phyloP scores from a whole-genome alignment of 2,329 filamentous ascomycete genomes.

The Magnaporthales sp. region DNA sequence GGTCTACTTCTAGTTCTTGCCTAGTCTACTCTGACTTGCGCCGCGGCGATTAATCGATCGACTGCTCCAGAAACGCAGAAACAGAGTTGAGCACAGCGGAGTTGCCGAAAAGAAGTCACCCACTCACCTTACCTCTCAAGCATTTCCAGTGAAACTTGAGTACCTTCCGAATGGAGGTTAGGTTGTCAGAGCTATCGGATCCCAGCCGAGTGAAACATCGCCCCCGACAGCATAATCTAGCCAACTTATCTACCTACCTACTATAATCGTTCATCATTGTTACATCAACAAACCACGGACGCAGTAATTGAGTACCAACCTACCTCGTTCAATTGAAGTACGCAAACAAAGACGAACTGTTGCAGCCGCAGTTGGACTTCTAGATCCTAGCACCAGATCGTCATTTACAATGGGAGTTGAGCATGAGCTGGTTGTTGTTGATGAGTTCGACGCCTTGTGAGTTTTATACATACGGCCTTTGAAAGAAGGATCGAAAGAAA shows the following conservation, averaged over 20 bases:
- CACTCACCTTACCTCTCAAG: not conserved
- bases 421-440: conserved; percentile 34
- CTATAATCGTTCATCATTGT: not conserved
- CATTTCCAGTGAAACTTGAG: not conserved
- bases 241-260: not conserved
- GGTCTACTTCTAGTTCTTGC: not conserved
- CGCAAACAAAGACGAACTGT: not conserved
- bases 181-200: not conserved
- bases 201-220: not conserved
- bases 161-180: not conserved
- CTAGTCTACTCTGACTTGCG: not conserved
- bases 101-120: not conserved
- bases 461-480: conserved; percentile 11
- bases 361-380: not conserved
- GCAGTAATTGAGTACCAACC: not conserved
- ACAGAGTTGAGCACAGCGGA: not conserved
- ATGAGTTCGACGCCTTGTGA: conserved; percentile 49
- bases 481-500: too few relatives aligned
- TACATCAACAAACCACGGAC: not conserved
- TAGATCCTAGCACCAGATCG: not conserved
- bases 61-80: not conserved
- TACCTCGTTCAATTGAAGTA: not conserved
- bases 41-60: not conserved
- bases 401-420: conserved; percentile 20
- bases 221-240: not conserved